Base-by-base conservation (phyloP, 2,329 filamentous ascomycete species). In the Diaporthe velutina region DNA sequence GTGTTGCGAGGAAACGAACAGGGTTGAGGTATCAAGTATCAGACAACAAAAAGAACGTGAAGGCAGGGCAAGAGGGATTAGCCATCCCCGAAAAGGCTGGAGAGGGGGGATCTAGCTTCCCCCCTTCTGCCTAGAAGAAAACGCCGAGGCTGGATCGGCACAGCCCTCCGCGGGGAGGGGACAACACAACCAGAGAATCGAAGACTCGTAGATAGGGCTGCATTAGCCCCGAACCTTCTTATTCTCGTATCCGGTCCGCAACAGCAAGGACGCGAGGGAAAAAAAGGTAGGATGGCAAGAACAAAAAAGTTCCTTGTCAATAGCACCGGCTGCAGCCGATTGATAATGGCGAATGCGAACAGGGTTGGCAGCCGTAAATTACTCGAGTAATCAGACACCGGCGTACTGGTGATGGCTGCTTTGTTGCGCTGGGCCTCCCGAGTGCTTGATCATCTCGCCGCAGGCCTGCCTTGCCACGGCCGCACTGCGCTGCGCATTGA, bases 401-500 rank as follows among this genome's bases (percentile, higher is more conserved):
- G 70, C 70, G 40, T 54, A 72, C 70, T 72, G 70, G 54, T 71
- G 68, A 8, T 71, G 70, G 45, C 30, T 60, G 54, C 12, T 45
- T 22, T 55, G 50, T 17, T 70, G 66, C 33, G 45, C 33, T 25
- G 35, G 25, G 38, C 76, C 52, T 40, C 40, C 40, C 75, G 80
- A 71, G 66, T 81, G 76, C 25, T 79, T 78, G 61, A 79, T 76
- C 76, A 84, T 76, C 73, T 84, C 80, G 25, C 83, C 81, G 74
- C 83, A 84, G 0, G 82, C 82, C 57, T 84, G 83, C 58, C 82
- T 82, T 3, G 83, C 84, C 25, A 85, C 81, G 8, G 81, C 79
- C 57, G 81, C 80, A 77, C 83, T 84, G 45, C 80, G 82, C 38
- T 78, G 78, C 48, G 79, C 75, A 12, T 76, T 73, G 4, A 77